Percentiles rank a stretch among this genome's conserved stretches.
Evolutionary conservation across 2,329 filamentous ascomycete species (phyloP).

Genomic region (Alternaria triticina): DNA sequence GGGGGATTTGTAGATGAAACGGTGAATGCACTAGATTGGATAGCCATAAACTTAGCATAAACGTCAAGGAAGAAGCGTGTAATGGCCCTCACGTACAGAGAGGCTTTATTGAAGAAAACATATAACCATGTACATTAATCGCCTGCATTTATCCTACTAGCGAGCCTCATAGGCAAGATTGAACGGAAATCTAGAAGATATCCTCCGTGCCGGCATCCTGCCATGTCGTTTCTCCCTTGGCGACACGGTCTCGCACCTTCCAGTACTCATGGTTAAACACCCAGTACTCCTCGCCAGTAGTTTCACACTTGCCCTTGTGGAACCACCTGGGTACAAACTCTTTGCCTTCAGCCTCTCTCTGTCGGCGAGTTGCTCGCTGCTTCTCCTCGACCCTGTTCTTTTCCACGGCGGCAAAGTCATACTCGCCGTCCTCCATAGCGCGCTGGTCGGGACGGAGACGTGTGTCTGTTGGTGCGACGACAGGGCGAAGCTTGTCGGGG

Average conservation of each 20-base stretch:
- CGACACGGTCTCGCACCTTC: conserved; percentile 72
- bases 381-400: conserved; percentile 95
- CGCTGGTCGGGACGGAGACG: conserved; percentile 92
- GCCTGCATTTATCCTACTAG: not conserved
- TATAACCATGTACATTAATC: not conserved
- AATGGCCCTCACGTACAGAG: not conserved
- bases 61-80: too few relatives aligned
- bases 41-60: too few relatives aligned
- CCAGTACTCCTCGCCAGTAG: conserved; percentile 92
- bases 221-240: conserved; percentile 68
- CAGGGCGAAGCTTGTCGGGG: conserved; percentile 76
- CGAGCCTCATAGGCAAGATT: not conserved
- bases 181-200: conserved; percentile 63
- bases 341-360: conserved; percentile 77
- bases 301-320: conserved; percentile 69
- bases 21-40: not conserved
- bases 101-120: not conserved
- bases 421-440: conserved; percentile 98
- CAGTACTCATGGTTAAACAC: conserved; percentile 89
- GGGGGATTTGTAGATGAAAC: not conserved
- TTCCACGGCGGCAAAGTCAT: conserved; percentile 89
- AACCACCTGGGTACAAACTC: conserved; percentile 91
- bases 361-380: conserved; percentile 77
- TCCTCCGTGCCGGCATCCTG: conserved; percentile 69
- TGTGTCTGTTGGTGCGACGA: conserved; percentile 90